phyloP scores from a whole-genome alignment of 148 eudicot genomes.

The Fagopyrum homotropicum region DNA sequence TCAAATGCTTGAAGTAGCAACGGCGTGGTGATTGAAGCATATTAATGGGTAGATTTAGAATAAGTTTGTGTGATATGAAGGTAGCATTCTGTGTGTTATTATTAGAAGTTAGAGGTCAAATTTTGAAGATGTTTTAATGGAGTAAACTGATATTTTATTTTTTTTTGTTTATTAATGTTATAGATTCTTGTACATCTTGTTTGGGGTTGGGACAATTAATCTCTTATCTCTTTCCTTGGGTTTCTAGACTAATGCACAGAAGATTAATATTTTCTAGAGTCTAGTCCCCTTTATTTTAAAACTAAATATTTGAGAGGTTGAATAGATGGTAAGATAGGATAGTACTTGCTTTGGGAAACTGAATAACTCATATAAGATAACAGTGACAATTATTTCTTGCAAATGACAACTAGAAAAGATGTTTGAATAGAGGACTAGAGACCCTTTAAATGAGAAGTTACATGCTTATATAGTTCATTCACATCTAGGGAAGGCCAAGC shows the following conservation, averaged over 20 bases:
- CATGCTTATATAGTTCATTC: not conserved
- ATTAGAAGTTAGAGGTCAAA: not conserved
- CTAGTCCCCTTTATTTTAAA: not conserved
- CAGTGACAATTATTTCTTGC: not conserved
- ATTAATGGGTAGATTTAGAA: not conserved
- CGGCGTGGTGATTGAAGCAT: not conserved
- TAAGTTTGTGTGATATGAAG: not conserved
- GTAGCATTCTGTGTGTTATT: not conserved
- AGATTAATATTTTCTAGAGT: not conserved
- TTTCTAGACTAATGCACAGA: not conserved
- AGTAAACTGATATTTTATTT: not conserved
- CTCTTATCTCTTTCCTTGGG: not conserved
- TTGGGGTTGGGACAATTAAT: not conserved
- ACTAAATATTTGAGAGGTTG: not conserved
- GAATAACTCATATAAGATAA: not conserved
- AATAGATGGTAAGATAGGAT: not conserved
- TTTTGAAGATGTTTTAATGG: not conserved
- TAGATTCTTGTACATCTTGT: not conserved
- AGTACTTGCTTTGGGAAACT: slow-evolving; percentile 3
- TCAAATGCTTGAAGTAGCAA: not conserved
- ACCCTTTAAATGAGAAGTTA: not conserved
- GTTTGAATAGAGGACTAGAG: not conserved
- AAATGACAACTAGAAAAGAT: not conserved
- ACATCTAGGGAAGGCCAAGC: not conserved
- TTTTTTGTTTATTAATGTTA: not conserved